These are phyloP conservation scores for Entophlyctis luteolus DNA, from an alignment of 192 early-diverging fungal species.

Conservation along the genomic window DNA sequence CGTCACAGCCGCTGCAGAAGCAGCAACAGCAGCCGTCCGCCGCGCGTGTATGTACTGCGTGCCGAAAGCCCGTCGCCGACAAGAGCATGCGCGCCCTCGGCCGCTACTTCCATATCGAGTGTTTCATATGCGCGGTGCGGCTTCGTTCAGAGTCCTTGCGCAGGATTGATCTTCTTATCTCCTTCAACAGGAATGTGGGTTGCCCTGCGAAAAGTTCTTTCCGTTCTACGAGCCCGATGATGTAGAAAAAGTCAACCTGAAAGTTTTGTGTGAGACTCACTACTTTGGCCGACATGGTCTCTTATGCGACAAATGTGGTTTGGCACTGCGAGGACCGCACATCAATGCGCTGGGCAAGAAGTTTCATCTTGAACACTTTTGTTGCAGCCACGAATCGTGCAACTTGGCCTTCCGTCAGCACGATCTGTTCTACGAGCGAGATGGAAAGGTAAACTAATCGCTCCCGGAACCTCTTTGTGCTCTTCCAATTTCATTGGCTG, in stretches of 20 bases:
- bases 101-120: conserved; percentile 85
- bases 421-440: conserved; percentile 94
- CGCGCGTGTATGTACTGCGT: too few species aligned
- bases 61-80: conserved; percentile 70
- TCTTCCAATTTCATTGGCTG: too few species aligned
- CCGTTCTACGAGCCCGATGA: conserved; percentile 60
- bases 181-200: too few species aligned
- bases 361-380: conserved; percentile 97
- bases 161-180: too few species aligned
- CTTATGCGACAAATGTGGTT: conserved; percentile 81
- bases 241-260: too few species aligned
- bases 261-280: conserved; percentile 85
- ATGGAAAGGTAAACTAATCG: conserved; percentile 70
- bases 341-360: conserved; percentile 86
- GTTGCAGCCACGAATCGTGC: conserved; percentile 78
- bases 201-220: conserved; percentile 88
- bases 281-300: conserved; percentile 82
- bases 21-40: too few species aligned
- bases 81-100: conserved; percentile 88
- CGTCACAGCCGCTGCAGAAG: too few species aligned
- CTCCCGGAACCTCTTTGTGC: too few species aligned
- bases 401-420: conserved; percentile 88
- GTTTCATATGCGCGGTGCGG: conserved; percentile 92
- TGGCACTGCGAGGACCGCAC: conserved; percentile 83
- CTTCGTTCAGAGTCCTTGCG: too few species aligned